These are phyloP conservation scores for Phytophthora crassamura DNA, from an alignment of 352 stramenopile genomes.

Conservation along the genomic window DNA sequence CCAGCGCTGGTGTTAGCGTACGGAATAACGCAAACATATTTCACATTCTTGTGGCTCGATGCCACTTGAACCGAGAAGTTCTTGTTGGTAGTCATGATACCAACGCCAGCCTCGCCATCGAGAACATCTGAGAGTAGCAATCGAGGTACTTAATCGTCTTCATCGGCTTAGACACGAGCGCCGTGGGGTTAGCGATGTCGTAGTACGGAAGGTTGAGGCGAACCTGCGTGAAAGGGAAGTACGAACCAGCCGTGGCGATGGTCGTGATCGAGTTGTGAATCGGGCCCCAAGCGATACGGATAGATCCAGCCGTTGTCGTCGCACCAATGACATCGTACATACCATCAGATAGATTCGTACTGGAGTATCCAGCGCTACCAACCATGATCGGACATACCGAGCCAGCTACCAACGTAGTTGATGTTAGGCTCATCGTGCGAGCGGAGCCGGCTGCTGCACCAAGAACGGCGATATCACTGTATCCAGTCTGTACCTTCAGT, in stretches of 20 bases:
- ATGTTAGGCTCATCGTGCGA: not conserved
- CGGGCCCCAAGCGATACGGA: not conserved
- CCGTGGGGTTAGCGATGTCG: slow-evolving; percentile 29
- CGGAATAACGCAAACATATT: not conserved
- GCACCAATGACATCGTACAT: not conserved
- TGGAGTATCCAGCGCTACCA: not conserved
- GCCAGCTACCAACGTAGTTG: not conserved
- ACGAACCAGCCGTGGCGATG: not conserved
- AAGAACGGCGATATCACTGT: not conserved
- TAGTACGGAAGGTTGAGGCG: slow-evolving; percentile 35
- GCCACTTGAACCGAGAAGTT: no score
- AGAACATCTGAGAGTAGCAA: slow-evolving; percentile 32
- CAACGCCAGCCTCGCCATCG: slow-evolving; percentile 20
- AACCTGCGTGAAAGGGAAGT: not conserved
- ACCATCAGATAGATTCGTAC: not conserved
- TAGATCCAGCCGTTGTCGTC: accelerated
- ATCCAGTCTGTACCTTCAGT: not conserved
- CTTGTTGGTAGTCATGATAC: slow-evolving; percentile 14
- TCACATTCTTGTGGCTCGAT: not conserved
- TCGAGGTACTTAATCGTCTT: slow-evolving; percentile 31
- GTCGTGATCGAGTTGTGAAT: slow-evolving; percentile 1
- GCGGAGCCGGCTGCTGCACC: not conserved
- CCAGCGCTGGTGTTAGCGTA: not conserved
- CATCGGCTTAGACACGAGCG: slow-evolving; percentile 32
- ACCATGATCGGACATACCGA: not conserved